phyloP scores from a whole-genome alignment of 768 basidiomycete genomes.

The Austroboletus festivus region DNA sequence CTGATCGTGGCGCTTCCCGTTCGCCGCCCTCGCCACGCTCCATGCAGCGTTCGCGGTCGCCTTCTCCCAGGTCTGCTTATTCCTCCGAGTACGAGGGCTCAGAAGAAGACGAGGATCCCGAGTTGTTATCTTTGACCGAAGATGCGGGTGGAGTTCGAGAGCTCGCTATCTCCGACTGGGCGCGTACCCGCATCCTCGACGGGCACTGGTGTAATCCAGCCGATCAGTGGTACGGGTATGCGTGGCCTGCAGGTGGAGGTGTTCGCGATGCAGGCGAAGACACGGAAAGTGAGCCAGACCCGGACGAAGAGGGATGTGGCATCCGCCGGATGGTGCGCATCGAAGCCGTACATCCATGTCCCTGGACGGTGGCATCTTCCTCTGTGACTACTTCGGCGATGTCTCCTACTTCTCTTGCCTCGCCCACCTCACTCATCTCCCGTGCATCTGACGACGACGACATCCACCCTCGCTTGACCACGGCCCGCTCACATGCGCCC shows the following conservation, averaged over 20 bases:
- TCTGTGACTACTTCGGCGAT: conserved; percentile 10
- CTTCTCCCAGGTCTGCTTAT: conserved; percentile 29
- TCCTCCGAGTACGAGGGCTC: conserved; percentile 34
- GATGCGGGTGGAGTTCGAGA: conserved; percentile 45
- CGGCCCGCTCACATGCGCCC: conserved; percentile 49
- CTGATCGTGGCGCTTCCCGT: conserved; percentile 25
- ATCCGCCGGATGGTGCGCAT: conserved; percentile 21
- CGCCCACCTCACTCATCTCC: conserved; percentile 21
- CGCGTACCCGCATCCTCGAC: conserved; percentile 65
- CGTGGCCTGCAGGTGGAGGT: conserved; percentile 39
- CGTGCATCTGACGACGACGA: conserved; percentile 16
- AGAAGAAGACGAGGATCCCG: conserved; percentile 45
- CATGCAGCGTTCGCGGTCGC: conserved; percentile 28
- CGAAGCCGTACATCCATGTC: conserved; percentile 50
- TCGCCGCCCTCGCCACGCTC: conserved; percentile 27
- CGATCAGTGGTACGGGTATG: conserved; percentile 59
- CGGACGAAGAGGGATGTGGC: conserved; percentile 19
- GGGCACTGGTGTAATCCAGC: conserved; percentile 76
- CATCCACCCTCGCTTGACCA: conserved; percentile 48
- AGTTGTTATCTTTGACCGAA: conserved; percentile 43
- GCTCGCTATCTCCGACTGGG: conserved; percentile 70
- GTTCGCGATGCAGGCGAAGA: conserved; percentile 24
- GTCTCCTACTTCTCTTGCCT: conserved; percentile 22
- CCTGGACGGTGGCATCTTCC: conserved; percentile 45
- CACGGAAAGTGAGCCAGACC: conserved; percentile 29